Evolutionary conservation across 1,284 basidiomycete species (phyloP).

Genomic region (Sporisorium graminicola): DNA sequence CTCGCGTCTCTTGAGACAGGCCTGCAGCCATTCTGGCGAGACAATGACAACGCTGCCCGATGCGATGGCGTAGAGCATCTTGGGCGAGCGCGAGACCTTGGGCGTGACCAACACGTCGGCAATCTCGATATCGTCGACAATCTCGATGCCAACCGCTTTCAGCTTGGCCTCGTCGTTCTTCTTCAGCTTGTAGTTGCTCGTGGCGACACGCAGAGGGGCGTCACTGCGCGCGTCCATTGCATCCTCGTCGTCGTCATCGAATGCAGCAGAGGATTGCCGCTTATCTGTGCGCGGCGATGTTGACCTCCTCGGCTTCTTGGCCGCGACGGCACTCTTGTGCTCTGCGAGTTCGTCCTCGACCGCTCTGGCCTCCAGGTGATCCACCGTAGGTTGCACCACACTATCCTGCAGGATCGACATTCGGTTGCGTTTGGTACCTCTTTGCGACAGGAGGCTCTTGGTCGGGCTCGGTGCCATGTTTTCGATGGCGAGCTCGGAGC

Average conservation of each 20-base stretch:
- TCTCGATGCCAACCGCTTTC: conserved; percentile 25
- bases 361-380: conserved; percentile 6
- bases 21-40: conserved; percentile 41
- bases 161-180: conserved; percentile 34
- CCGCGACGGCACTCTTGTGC: not conserved
- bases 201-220: conserved; percentile 19
- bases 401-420: conserved; percentile 28
- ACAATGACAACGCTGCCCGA: conserved; percentile 29
- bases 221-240: not conserved
- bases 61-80: conserved; percentile 51
- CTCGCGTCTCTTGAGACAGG: conserved; percentile 26
- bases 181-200: conserved; percentile 43
- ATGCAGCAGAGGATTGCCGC: not conserved
- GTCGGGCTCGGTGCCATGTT: not conserved
- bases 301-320: conserved; percentile 10
- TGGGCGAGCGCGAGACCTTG: conserved; percentile 40
- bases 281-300: not conserved
- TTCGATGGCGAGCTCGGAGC: conserved; percentile 1
- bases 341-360: conserved; percentile 5
- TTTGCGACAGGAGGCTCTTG: conserved; percentile 7
- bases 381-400: conserved; percentile 11
- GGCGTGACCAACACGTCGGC: conserved; percentile 47
- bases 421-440: conserved; percentile 27
- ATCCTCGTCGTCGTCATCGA: not conserved
- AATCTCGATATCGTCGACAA: conserved; percentile 39